Conservation (phyloP, 1,284 basidiomycete genomes). For the Cutaneotrichosporon cavernicola region DNA sequence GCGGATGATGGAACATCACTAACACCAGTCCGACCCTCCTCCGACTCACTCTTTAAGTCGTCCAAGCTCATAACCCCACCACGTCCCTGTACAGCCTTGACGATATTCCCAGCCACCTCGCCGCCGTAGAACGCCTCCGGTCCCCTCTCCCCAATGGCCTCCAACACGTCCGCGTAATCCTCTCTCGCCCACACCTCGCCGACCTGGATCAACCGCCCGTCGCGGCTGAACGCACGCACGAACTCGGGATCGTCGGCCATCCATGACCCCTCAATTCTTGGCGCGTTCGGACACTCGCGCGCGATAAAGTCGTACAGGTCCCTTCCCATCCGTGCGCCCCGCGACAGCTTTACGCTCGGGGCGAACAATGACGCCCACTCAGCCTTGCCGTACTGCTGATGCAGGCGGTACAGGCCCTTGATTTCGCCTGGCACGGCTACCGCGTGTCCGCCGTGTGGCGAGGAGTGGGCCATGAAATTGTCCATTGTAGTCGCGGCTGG, state of each 20-base stretch:
- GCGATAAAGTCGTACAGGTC: conserved; percentile 34
- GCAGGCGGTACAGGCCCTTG: conserved; percentile 34
- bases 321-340: conserved; percentile 61
- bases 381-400: conserved; percentile 31
- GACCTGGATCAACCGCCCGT: conserved; percentile 33
- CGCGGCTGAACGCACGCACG: conserved; percentile 17
- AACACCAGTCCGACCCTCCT: too few relatives aligned
- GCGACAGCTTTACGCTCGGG: conserved; percentile 29
- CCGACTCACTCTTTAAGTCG: conserved; percentile 32
- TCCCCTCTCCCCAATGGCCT: conserved; percentile 37
- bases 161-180: conserved; percentile 40
- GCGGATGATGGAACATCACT: too few relatives aligned
- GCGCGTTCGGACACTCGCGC: conserved; percentile 17
- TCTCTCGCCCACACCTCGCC: conserved; percentile 34
- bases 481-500: conserved; percentile 21
- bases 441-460: conserved; percentile 29
- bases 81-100: conserved; percentile 29
- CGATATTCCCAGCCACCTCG: conserved; percentile 36
- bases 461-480: conserved; percentile 4
- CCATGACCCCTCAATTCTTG: conserved; percentile 14
- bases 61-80: conserved; percentile 45
- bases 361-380: conserved; percentile 32
- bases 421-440: conserved; percentile 44
- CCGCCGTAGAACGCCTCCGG: conserved; percentile 42
- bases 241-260: conserved; percentile 23